phyloP scores from a whole-genome alignment of 1,284 basidiomycete species.

The Tremellales sp. region DNA sequence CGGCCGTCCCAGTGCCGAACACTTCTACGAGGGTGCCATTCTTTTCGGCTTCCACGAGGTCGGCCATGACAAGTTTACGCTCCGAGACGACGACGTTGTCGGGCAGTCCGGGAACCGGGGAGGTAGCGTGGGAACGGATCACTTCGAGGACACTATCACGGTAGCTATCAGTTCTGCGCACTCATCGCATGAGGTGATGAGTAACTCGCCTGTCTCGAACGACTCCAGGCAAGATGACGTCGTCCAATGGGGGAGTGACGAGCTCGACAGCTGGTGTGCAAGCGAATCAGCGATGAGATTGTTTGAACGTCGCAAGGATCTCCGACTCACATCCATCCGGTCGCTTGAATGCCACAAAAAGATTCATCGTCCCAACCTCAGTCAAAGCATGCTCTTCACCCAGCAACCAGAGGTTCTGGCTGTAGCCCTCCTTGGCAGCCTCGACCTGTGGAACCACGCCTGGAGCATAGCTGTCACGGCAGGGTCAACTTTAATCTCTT shows the following conservation, averaged over 20 bases:
- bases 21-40: slow-evolving; percentile 77
- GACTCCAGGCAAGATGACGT: slow-evolving; percentile 93
- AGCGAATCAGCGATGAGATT: neutral
- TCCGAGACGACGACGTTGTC: slow-evolving; percentile 71
- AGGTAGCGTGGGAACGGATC: slow-evolving; percentile 66
- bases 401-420: slow-evolving; percentile 93
- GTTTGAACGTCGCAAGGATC: neutral
- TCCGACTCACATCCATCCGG: slow-evolving; percentile 62
- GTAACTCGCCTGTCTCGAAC: slow-evolving; percentile 72
- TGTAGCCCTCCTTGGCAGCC: slow-evolving; percentile 80
- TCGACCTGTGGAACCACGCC: slow-evolving; percentile 82
- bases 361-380: slow-evolving; percentile 93
- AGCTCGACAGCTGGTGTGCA: slow-evolving; percentile 61
- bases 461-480: slow-evolving; percentile 63
- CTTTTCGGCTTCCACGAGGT: slow-evolving; percentile 70
- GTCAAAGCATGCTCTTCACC: slow-evolving; percentile 82
- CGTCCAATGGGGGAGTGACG: slow-evolving; percentile 87
- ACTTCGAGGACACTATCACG: slow-evolving; percentile 63
- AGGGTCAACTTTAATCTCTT: neutral
- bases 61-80: slow-evolving; percentile 81
- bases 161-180: neutral
- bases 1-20: slow-evolving; percentile 91
- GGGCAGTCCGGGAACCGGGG: slow-evolving; percentile 60
- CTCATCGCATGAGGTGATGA: neutral
- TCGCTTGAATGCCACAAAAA: slow-evolving; percentile 79